Base-by-base conservation (phyloP, 331 rosid species). In the Pyrus hybrid region DNA sequence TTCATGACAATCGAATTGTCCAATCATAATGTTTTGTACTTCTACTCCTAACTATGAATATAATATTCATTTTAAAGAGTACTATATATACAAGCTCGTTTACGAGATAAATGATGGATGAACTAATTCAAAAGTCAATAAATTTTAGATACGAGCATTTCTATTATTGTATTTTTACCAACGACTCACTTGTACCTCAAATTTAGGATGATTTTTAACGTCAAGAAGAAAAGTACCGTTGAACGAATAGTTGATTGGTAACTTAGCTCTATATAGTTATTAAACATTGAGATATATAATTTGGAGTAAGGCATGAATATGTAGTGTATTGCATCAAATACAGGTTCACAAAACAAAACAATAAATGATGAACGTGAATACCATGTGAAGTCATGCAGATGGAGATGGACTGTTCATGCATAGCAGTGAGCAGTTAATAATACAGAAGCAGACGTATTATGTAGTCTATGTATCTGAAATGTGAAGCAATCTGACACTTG, bases 311-410 rank as follows among this genome's bases (percentile, higher is more conserved):
- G 33, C 25, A 5, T 30, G 22, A 2, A 5, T 25, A 57, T 57
- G 12, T 57, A 9, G 10, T 8, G 29, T 57, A 57, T 3, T 10
- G 63, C 63, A 18, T 7, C 16, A 14, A 13, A 25, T 62, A 45
- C 3, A 21, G n/a, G 76, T 62, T 61, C 58, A 14, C 21, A 73
- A 41, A 60, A 33, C 49, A 60, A 41, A 60, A 17, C 68, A 37
- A 73, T 60, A 23, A 73, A 60, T 60, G 57, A 32, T 61, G 26
- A 60, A 43, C 77, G 43, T 60, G 77, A 37, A 32, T 41, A 25
- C 41, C 77, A 73, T 73, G 77, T 73, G 77, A 73, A 73, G 77
- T 41, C 56, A 60, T 71, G 66, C 76, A 57, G 66, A 22, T 53
- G 58, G 49, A 43, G 49, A 4, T 4, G 49, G 49, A 43, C 49